These are phyloP conservation scores for Heimioporus sp. DNA, from an alignment of 768 basidiomycete species.

Conservation along the genomic window DNA sequence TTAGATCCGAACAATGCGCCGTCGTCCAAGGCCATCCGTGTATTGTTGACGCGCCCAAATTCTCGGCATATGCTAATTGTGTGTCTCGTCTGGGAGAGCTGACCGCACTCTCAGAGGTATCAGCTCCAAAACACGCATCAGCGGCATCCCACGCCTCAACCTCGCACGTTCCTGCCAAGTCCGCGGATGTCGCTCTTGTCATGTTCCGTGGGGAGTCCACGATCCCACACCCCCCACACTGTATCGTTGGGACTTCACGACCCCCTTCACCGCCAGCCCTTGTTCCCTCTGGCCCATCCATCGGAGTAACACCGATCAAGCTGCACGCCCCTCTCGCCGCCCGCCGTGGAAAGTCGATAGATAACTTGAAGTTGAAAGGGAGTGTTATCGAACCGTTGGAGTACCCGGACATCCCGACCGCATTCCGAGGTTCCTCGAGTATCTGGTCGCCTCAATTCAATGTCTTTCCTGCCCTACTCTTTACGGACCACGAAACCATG, in stretches of 20 bases:
- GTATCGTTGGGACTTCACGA: conserved; percentile 2
- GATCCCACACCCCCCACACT: background rate
- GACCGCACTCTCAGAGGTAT: conserved; percentile 1
- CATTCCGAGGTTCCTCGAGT: conserved; percentile 39
- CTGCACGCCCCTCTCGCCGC: conserved; percentile 32
- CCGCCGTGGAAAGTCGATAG: conserved; percentile 38
- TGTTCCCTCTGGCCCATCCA: background rate
- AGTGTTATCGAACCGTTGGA: conserved; percentile 16
- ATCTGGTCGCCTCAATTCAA: conserved; percentile 32
- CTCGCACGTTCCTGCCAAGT: conserved; percentile 3
- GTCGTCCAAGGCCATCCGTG: background rate
- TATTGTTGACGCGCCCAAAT: background rate
- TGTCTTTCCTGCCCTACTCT: conserved; percentile 5
- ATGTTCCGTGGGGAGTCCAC: conserved; percentile 6
- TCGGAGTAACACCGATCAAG: background rate
- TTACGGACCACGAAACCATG: conserved; percentile 37
- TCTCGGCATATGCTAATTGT: background rate
- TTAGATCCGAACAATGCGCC: conserved; percentile 5
- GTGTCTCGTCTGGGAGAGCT: conserved; percentile 1
- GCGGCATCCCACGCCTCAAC: conserved; percentile 1
- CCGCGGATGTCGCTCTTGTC: conserved; percentile 7
- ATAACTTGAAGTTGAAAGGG: conserved; percentile 24
- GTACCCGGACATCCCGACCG: conserved; percentile 43
- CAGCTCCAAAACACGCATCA: background rate
- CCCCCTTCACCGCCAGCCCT: background rate